Percentiles rank a stretch among this genome's conserved stretches.
Evolutionary conservation across 768 basidiomycete genomes (phyloP).

Genomic region (Chalciporus pseudorubinellus): DNA sequence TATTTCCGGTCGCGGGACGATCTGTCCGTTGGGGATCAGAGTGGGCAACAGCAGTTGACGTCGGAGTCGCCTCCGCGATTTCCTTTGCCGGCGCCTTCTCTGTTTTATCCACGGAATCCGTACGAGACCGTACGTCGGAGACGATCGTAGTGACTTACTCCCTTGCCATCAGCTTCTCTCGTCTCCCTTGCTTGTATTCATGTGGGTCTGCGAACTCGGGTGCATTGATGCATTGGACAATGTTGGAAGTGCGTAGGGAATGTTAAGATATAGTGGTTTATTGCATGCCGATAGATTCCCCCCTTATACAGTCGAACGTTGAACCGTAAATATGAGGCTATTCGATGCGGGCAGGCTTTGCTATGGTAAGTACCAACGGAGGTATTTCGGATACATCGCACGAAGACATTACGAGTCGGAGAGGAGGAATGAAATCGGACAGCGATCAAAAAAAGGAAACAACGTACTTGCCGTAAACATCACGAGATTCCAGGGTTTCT

Average conservation of each 20-base stretch:
- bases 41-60: background rate
- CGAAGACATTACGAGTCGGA: too few species aligned
- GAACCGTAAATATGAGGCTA: too few species aligned
- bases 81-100: background rate
- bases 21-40: conserved; percentile 5
- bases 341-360: too few species aligned
- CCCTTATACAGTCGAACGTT: too few species aligned
- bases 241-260: background rate
- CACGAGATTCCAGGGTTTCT: too few species aligned
- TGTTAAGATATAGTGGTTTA: background rate
- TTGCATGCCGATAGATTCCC: background rate
- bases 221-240: background rate
- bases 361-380: too few species aligned
- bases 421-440: too few species aligned
- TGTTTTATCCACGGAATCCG: conserved; percentile 1
- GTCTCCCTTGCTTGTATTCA: background rate
- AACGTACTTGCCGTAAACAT: too few species aligned
- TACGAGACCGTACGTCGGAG: conserved; percentile 13
- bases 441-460: too few species aligned
- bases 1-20: conserved; percentile 56
- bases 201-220: background rate
- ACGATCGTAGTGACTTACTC: background rate
- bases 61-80: background rate
- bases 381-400: too few species aligned
- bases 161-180: too few species aligned